These are phyloP conservation scores for Nicotiana sylvestris DNA, from an alignment of 257 asterid species.

Conservation along the genomic window DNA sequence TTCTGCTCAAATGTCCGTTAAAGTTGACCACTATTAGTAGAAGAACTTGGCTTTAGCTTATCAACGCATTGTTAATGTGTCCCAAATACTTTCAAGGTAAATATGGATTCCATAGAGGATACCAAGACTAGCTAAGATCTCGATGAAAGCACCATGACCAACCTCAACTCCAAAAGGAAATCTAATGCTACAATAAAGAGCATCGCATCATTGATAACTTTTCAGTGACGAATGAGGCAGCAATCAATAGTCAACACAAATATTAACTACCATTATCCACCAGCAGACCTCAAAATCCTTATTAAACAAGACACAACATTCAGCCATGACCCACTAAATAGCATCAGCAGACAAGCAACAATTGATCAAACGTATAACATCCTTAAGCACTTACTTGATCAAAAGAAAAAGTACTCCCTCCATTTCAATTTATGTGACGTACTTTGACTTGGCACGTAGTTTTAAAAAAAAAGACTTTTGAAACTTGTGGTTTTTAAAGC, in stretches of 20 bases:
- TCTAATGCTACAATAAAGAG: background rate
- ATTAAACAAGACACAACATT: background rate
- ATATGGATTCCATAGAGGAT: background rate
- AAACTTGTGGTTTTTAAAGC: no score
- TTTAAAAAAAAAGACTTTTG: no score
- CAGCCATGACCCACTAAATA: background rate
- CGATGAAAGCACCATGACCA: background rate
- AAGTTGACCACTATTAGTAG: background rate
- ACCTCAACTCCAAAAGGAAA: background rate
- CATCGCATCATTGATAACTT: background rate
- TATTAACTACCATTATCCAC: background rate
- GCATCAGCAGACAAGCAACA: background rate
- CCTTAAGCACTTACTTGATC: background rate
- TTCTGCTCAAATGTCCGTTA: background rate
- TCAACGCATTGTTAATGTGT: background rate
- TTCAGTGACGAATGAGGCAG: background rate
- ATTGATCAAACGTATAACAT: background rate
- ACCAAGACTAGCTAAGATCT: background rate
- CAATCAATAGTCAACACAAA: background rate
- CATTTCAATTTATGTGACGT: no score
- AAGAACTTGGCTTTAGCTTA: background rate
- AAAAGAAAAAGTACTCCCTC: no score
- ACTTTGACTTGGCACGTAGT: no score
- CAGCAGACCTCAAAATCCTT: background rate
- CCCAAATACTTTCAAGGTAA: background rate